A percentile compares a stretch with the other conserved stretches of the same genome.
These are phyloP conservation scores for Nevesoporus exiguus DNA, from an alignment of 768 basidiomycete species.

Conservation along the genomic window DNA sequence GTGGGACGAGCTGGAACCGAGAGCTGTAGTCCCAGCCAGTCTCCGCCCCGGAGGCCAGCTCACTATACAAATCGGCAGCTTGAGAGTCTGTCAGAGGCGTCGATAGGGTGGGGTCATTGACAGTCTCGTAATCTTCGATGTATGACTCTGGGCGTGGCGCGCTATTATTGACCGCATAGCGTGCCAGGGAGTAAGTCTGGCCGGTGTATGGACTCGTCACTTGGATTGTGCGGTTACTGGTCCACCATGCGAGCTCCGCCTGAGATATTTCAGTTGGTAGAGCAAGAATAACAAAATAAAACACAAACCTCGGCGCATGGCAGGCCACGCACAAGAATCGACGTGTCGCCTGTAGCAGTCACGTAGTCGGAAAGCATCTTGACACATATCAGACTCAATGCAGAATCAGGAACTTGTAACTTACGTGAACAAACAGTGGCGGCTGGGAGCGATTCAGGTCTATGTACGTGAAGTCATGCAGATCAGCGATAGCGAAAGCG, in stretches of 20 bases:
- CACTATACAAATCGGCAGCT: conserved; percentile 68
- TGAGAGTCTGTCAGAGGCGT: conserved; percentile 58
- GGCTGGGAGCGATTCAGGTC: conserved; percentile 92
- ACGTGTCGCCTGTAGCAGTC: conserved; percentile 60
- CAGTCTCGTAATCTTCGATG: conserved; percentile 72
- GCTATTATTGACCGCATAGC: conserved; percentile 74
- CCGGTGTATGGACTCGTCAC: conserved; percentile 72
- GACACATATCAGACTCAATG: not conserved
- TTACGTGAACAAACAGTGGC: conserved; percentile 78
- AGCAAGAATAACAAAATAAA: not conserved
- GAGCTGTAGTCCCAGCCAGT: conserved; percentile 50
- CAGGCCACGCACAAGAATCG: conserved; percentile 77
- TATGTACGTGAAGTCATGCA: conserved; percentile 22
- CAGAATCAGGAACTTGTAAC: conserved; percentile 8
- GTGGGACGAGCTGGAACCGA: conserved; percentile 39
- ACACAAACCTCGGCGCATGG: conserved; percentile 70
- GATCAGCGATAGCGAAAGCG: not conserved
- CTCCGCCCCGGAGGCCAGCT: conserved; percentile 88
- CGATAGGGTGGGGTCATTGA: conserved; percentile 56
- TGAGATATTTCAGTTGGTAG: conserved; percentile 23
- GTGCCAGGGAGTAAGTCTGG: conserved; percentile 60
- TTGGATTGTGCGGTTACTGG: conserved; percentile 61
- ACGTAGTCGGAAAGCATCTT: conserved; percentile 93
- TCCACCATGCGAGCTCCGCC: conserved; percentile 86
- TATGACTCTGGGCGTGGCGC: conserved; percentile 91